Evolutionary conservation across 2,329 filamentous ascomycete genomes (phyloP).

Genomic region (Thermomyces lanuginosus): DNA sequence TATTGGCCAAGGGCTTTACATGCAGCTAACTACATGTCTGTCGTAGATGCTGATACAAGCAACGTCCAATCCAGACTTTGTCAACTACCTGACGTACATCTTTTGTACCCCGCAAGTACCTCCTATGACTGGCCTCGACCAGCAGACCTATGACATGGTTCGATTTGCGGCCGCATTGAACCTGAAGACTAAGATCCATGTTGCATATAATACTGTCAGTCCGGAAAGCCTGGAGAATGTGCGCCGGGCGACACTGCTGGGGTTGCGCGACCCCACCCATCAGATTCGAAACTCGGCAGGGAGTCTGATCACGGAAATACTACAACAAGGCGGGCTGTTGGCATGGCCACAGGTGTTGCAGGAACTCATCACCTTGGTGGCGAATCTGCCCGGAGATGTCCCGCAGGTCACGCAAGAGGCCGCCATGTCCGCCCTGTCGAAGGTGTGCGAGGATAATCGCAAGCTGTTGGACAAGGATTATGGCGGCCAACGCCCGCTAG

Average conservation of each 20-base stretch:
- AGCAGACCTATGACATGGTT: conserved; percentile 53
- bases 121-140: conserved; percentile 41
- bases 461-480: conserved; percentile 75
- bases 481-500: conserved; percentile 72
- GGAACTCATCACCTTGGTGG: conserved; percentile 62
- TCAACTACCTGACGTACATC: conserved; percentile 90
- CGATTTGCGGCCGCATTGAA: conserved; percentile 81
- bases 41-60: conserved; percentile 84
- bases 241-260: conserved; percentile 59
- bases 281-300: conserved; percentile 82
- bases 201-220: conserved; percentile 58
- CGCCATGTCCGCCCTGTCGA: conserved; percentile 79
- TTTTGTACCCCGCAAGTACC: conserved; percentile 53
- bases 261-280: conserved; percentile 62
- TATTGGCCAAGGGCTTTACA: neutral
- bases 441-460: conserved; percentile 94
- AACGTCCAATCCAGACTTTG: conserved; percentile 76
- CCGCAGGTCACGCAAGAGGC: conserved; percentile 68
- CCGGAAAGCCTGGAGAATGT: conserved; percentile 59
- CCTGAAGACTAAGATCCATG: conserved; percentile 83
- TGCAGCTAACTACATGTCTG: neutral
- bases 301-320: conserved; percentile 84
- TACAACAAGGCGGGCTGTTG: conserved; percentile 67
- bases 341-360: conserved; percentile 84
- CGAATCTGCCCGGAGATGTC: conserved; percentile 52